A percentile compares a stretch with the other conserved stretches of the same genome.
These are phyloP conservation scores for Pseudocercospora cruenta DNA, from an alignment of 2,329 filamentous ascomycete genomes.

Conservation along the genomic window DNA sequence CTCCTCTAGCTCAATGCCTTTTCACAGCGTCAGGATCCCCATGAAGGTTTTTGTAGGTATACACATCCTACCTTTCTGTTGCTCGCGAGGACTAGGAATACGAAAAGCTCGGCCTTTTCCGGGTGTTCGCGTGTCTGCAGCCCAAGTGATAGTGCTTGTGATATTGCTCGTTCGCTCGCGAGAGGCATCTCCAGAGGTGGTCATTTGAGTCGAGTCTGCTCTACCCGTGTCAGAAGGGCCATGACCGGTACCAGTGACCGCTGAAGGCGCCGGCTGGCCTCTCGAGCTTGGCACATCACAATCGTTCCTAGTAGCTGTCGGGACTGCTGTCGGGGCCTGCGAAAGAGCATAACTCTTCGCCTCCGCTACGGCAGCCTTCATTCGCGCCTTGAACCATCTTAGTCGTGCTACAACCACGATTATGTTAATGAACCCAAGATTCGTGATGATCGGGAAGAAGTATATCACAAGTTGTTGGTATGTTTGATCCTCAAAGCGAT, in stretches of 20 bases:
- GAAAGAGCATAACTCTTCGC: too few relatives aligned
- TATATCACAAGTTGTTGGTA: conserved; percentile 57
- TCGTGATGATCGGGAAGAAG: conserved; percentile 54
- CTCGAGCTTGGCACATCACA: too few relatives aligned
- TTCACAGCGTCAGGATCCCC: not conserved
- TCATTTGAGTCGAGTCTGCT: too few relatives aligned
- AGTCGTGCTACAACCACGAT: conserved; percentile 54
- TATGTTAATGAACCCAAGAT: conserved; percentile 56
- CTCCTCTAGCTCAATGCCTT: not conserved
- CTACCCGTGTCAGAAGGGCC: too few relatives aligned
- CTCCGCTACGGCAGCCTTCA: conserved; percentile 32
- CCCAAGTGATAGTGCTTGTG: conserved; percentile 18
- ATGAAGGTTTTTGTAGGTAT: not conserved
- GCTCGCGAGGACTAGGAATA: not conserved
- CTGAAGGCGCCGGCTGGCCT: too few relatives aligned
- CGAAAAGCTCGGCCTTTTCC: conserved; percentile 37
- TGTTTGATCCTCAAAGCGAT: too few relatives aligned
- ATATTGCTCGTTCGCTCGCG: too few relatives aligned
- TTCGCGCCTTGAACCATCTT: conserved; percentile 53
- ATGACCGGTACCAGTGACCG: too few relatives aligned
- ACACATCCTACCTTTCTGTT: not conserved
- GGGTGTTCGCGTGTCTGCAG: not conserved
- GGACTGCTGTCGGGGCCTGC: too few relatives aligned
- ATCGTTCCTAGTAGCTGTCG: too few relatives aligned
- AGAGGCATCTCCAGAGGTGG: too few relatives aligned